These are phyloP conservation scores for Cinchona pubescens DNA, from an alignment of 257 asterid species.

Conservation along the genomic window DNA sequence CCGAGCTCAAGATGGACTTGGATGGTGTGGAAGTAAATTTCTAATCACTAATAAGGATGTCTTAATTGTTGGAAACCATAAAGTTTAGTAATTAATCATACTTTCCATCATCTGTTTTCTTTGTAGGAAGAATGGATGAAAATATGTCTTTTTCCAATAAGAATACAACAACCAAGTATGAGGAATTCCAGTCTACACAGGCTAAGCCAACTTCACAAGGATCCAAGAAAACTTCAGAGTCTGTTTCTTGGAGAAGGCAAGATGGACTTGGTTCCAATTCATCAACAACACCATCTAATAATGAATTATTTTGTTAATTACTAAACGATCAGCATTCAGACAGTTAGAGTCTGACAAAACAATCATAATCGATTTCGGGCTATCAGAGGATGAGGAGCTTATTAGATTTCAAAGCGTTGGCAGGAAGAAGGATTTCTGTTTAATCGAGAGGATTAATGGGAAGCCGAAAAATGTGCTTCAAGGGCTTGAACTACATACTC, in stretches of 20 bases:
- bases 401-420: conserved; percentile 44
- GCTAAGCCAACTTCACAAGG: not conserved
- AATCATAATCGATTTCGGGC: conserved; percentile 2
- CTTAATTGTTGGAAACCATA: not conserved
- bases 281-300: not conserved
- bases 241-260: not conserved
- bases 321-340: not conserved
- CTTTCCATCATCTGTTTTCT: not conserved
- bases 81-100: not conserved
- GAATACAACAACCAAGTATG: not conserved
- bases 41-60: too few relatives aligned
- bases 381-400: conserved; percentile 55
- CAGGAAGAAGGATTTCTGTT: conserved; percentile 53
- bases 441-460: conserved; percentile 53
- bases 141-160: conserved; percentile 7
- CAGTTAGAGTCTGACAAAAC: not conserved
- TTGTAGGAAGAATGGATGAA: conserved; percentile 18
- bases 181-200: not conserved
- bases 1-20: too few relatives aligned
- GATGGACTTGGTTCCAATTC: conserved; percentile 2
- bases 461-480: conserved; percentile 45
- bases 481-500: conserved; percentile 72
- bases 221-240: not conserved
- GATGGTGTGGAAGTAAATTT: not conserved
- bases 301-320: too few relatives aligned